Conservation (phyloP, 2,329 filamentous ascomycete species). For the Didymella pomorum region DNA sequence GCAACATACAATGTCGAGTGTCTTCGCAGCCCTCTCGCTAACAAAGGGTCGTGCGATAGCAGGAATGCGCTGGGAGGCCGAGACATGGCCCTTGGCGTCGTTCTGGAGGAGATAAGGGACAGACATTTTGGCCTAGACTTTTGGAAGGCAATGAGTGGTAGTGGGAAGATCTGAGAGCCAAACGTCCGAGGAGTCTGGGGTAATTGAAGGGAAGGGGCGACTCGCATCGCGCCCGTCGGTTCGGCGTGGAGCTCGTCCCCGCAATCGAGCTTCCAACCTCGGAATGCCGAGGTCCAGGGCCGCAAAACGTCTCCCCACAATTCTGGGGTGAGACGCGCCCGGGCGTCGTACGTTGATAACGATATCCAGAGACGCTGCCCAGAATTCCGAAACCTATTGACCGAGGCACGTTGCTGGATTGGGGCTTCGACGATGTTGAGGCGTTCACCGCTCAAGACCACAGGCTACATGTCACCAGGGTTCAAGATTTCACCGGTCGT, state of each 20-base stretch:
- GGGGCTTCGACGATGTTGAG: background rate
- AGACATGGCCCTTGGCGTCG: slow-evolving; percentile 47
- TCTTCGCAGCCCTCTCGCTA: slow-evolving; percentile 84
- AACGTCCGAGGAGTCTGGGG: slow-evolving; percentile 17
- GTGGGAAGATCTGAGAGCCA: slow-evolving; percentile 4
- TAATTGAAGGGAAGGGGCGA: slow-evolving; percentile 20
- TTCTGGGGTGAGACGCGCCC: slow-evolving; percentile 12
- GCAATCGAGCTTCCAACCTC: slow-evolving; percentile 11
- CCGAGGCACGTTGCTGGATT: slow-evolving; percentile 8
- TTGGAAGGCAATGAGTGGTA: background rate
- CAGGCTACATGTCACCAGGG: background rate
- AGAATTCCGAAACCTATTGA: background rate
- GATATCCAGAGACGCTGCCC: slow-evolving; percentile 2
- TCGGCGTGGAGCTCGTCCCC: slow-evolving; percentile 3
- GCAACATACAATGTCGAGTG: slow-evolving; percentile 72
- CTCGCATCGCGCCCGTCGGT: slow-evolving; percentile 15
- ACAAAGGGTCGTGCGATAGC: slow-evolving; percentile 69
- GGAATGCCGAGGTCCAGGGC: slow-evolving; percentile 13
- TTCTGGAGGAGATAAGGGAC: slow-evolving; percentile 46
- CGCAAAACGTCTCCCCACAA: slow-evolving; percentile 9
- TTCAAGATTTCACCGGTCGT: background rate
- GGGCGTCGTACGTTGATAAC: slow-evolving; percentile 13
- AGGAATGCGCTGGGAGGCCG: slow-evolving; percentile 65
- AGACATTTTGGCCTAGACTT: slow-evolving; percentile 37
- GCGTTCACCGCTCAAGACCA: background rate